Base-by-base conservation (phyloP, 2,329 filamentous ascomycete genomes). In the Beauveria caledonica region DNA sequence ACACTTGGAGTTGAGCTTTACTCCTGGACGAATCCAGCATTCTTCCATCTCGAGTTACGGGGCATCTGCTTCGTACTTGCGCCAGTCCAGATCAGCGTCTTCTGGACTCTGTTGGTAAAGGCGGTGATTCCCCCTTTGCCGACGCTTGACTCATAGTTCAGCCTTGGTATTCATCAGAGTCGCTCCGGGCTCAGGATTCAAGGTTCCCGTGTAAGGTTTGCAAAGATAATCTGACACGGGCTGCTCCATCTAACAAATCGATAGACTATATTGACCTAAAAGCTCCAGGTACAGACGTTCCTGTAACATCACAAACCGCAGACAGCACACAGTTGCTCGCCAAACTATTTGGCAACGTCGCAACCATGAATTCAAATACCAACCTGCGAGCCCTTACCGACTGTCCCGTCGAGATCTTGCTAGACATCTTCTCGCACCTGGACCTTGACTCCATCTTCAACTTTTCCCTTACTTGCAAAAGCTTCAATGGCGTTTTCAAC, bases 401-500 rank as follows among this genome's bases (percentile, higher is more conserved):
- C 48, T 62, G 78, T 51, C 79, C 80, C 0, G 69, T 74, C 3
- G 81, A 84, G 65, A 73, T 80, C 19, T 66, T 80, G 3, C 67
- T 82, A 11, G 75, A 79, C 21, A 76, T 82, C 25, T 79, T 79
- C 64, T 74, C 75, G 33, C 64, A 75, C 19, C 69, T 82, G 55
- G 73, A 78, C 59, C 62, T 80, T 1, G 64, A 69, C 2, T 75
- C 74, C 25, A 71, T 78, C 40, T 74, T 73, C 56, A 70, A 70
- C 36, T 70, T 78, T 36, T 75, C 70, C n/a, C 64, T 68, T 15
- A 66, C 70, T 3, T 77, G 73, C 63, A 73, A 70, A 29, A 68
- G 68, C 1, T 71, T 81, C 17, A 68, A 72, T 17, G 63, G 68
- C 3, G 71, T 82, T n/a, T 77, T 80, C 56, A 66, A 68, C 9